Conservation (phyloP, 306 rosid species). For the Glycyrrhiza uralensis region DNA sequence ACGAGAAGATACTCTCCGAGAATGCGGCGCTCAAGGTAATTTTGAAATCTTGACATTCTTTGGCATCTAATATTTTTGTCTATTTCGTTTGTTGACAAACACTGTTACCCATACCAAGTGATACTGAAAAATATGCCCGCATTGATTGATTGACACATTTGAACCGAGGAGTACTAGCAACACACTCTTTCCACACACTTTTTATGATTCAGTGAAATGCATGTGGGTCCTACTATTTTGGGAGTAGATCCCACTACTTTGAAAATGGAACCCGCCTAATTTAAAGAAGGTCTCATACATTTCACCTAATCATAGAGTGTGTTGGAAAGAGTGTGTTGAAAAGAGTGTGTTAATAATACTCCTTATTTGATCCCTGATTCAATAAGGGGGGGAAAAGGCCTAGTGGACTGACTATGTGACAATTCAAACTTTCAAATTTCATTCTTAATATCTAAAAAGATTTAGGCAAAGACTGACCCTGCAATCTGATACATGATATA, state of each 20-base stretch:
- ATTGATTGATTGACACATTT: neutral
- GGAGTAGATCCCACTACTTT: too few species aligned
- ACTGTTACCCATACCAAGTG: slow-evolving; percentile 22
- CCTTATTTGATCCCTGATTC: slow-evolving; percentile 6
- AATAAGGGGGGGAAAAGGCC: neutral
- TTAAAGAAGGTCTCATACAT: too few species aligned
- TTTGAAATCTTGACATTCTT: slow-evolving; percentile 19
- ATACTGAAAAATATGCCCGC: slow-evolving; percentile 55
- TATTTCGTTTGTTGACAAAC: slow-evolving; percentile 33
- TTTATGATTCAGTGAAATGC: too few species aligned
- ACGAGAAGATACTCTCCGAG: slow-evolving; percentile 85
- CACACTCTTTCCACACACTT: too few species aligned
- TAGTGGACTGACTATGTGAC: neutral
- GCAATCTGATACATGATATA: slow-evolving; percentile 6
- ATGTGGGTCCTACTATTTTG: too few species aligned
- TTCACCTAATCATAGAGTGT: too few species aligned
- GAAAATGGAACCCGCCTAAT: too few species aligned
- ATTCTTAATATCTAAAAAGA: neutral
- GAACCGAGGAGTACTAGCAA: too few species aligned
- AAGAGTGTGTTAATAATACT: too few species aligned
- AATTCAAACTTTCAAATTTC: neutral
- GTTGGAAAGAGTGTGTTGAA: too few species aligned
- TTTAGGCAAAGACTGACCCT: slow-evolving; percentile 8
- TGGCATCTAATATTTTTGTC: slow-evolving; percentile 39
- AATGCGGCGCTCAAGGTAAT: slow-evolving; percentile 86